Conservation (phyloP, 805 yeast species). For the Candida coleopterorum region DNA sequence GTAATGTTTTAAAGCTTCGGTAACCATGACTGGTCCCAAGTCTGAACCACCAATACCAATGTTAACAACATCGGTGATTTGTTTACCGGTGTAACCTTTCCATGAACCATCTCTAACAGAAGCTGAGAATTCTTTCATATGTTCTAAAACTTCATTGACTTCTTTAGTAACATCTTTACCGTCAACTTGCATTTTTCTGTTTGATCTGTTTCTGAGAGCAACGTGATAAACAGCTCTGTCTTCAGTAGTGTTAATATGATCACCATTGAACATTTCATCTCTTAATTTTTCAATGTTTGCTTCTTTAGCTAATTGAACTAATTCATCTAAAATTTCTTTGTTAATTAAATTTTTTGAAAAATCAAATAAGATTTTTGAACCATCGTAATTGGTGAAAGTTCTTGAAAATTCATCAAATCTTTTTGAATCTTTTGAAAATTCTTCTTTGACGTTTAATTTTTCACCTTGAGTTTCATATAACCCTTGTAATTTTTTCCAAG, state of each 20-base stretch:
- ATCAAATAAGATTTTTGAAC: conserved; percentile 86
- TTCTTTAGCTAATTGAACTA: conserved; percentile 81
- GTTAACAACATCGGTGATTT: conserved; percentile 90
- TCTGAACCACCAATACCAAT: conserved; percentile 99
- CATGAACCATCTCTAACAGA: conserved; percentile 87
- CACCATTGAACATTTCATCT: conserved; percentile 89
- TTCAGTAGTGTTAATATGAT: conserved; percentile 92
- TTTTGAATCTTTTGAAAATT: conserved; percentile 66
- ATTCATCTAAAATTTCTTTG: conserved; percentile 67
- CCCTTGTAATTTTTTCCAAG: conserved; percentile 76
- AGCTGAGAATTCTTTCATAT: conserved; percentile 94
- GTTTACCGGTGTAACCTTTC: conserved; percentile 96
- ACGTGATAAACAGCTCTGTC: conserved; percentile 95
- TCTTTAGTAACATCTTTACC: conserved; percentile 87
- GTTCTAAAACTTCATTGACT: conserved; percentile 86
- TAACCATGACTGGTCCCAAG: conserved; percentile 98
- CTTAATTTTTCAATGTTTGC: conserved; percentile 83
- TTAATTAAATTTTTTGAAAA: conserved; percentile 91
- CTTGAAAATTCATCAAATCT: conserved; percentile 75
- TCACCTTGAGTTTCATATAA: conserved; percentile 71
- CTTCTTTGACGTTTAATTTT: conserved; percentile 66
- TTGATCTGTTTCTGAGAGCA: conserved; percentile 90
- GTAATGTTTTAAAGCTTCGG: conserved; percentile 94
- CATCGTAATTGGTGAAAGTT: conserved; percentile 80
- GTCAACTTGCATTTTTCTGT: conserved; percentile 82